phyloP scores from a whole-genome alignment of 805 yeast genomes.

The Wickerhamomyces strasburgensis region DNA sequence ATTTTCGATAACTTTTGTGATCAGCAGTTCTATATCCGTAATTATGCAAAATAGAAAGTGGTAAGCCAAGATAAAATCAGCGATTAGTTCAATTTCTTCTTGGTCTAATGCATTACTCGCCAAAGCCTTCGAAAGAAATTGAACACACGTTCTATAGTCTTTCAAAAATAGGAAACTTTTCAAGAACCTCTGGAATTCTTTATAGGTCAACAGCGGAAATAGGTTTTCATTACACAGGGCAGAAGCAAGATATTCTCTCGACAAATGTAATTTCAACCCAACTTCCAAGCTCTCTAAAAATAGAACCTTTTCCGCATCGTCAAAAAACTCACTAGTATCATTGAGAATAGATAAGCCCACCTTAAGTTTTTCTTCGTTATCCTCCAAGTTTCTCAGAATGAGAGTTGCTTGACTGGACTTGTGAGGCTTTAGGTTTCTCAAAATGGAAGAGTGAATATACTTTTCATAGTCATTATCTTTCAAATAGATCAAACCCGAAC shows the following conservation, averaged over 20 bases:
- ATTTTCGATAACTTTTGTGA: constrained; percentile 3
- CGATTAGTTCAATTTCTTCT: constrained; percentile 14
- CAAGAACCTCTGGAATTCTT: constrained; percentile 25
- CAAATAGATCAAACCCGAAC: constrained; percentile 77
- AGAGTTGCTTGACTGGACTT: constrained; percentile 51
- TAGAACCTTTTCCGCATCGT: constrained; percentile 17
- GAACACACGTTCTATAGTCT: constrained; percentile 26
- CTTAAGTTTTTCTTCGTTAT: constrained; percentile 32
- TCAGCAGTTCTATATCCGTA: constrained; percentile 1
- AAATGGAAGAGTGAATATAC: constrained; percentile 47
- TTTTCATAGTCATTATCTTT: constrained; percentile 46
- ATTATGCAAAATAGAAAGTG: constrained; percentile 1
- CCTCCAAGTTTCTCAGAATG: constrained; percentile 46
- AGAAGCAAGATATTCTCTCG: constrained; percentile 29
- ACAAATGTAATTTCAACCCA: constrained; percentile 29
- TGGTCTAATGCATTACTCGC: constrained; percentile 17
- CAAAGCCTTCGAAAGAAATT: constrained; percentile 12
- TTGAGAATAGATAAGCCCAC: constrained; percentile 29
- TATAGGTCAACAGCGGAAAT: constrained; percentile 34
- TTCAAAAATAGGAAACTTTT: constrained; percentile 10
- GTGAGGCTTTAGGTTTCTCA: constrained; percentile 53
- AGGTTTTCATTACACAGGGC: constrained; percentile 25
- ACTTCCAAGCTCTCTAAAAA: constrained; percentile 23
- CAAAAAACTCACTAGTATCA: constrained; percentile 20
- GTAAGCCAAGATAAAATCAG: constrained; percentile 12